Conservation (phyloP, 371 early-diverging fungal genomes). For the Mucor mucedo region DNA sequence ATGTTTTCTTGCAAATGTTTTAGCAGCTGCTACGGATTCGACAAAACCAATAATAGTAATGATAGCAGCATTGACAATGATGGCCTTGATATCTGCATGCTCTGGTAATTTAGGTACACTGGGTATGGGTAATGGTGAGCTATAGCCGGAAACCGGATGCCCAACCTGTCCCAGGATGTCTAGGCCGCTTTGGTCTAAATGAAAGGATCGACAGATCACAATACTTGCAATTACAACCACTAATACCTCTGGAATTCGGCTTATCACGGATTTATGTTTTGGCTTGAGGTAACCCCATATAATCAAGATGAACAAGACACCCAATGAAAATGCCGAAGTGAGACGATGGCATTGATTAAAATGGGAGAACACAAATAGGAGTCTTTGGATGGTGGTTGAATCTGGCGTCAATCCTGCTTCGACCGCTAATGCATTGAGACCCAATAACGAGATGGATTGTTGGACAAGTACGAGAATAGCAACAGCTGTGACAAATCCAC, state of each 20-base stretch:
- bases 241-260: constrained; percentile 82
- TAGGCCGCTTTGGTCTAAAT: constrained; percentile 68
- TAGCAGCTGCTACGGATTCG: constrained; percentile 85
- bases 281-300: constrained; percentile 55
- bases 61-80: constrained; percentile 60
- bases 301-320: constrained; percentile 66
- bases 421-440: constrained; percentile 51
- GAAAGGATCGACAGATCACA: constrained; percentile 53
- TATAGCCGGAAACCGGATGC: constrained; percentile 25
- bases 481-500: constrained; percentile 91
- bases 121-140: constrained; percentile 53
- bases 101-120: constrained; percentile 57
- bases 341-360: constrained; percentile 17
- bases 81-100: constrained; percentile 54
- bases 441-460: constrained; percentile 75
- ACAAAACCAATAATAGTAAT: constrained; percentile 92
- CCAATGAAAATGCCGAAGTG: constrained; percentile 61
- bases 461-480: constrained; percentile 85
- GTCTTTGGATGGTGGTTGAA: constrained; percentile 71
- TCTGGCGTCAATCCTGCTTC: constrained; percentile 53
- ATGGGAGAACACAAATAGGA: constrained; percentile 53
- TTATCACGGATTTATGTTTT: constrained; percentile 20
- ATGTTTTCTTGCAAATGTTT: constrained; percentile 83
- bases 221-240: constrained; percentile 75
- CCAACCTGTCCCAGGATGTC: constrained; percentile 71